Evolutionary conservation across 2,329 filamentous ascomycete genomes (phyloP), one percentile per base, ranked within the genome.

Genomic region (Cadophora malorum): DNA sequence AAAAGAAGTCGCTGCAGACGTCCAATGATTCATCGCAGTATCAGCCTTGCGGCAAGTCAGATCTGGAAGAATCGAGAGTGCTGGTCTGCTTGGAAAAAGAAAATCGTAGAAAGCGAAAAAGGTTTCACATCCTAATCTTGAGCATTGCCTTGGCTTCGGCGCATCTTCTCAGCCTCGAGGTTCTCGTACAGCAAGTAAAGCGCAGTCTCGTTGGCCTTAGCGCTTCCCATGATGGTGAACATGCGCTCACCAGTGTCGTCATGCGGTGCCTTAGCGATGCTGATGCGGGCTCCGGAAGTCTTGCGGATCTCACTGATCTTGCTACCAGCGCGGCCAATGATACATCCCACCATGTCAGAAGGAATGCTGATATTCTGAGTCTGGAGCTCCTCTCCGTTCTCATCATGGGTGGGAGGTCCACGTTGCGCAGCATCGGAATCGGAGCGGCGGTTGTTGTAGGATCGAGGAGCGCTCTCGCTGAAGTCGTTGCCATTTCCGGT

Each of bases 341-440:
- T 99, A 83, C 96, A 99, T 74, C 96, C 96, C 80, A 99, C 96
- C 96, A 99, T 99, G 83, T 99, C 96, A 59, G 96, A 94, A 31
- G 96, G 96, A 77, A 99, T 99, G 85, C 94, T 97, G 82, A 99
- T 99, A 83, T 99, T 99, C 79, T 99, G 96, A 1, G 96, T 99
- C 81, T 97, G 95, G 70, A 98, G 92, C 81, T 97, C 95, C 79
- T 98, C 96, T 71, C 96, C 96, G 72, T 98, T 96, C 81, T 98
- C 95, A 71, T 96, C 94, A 77, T 96, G 92, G 55, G 93, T 93
- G 25, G 93, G 94, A 53, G 92, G 93, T 66, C 92, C 92, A 71
- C 94, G 92, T 74, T 86, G 87, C 71, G 88, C 90, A 71, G 91
- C 90, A 79, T 97, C 94, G 21, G 92, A 91, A 79, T 94, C 92